Evolutionary conservation across 2,329 filamentous ascomycete species (phyloP).

Genomic region (Aspergillus brasiliensis): DNA sequence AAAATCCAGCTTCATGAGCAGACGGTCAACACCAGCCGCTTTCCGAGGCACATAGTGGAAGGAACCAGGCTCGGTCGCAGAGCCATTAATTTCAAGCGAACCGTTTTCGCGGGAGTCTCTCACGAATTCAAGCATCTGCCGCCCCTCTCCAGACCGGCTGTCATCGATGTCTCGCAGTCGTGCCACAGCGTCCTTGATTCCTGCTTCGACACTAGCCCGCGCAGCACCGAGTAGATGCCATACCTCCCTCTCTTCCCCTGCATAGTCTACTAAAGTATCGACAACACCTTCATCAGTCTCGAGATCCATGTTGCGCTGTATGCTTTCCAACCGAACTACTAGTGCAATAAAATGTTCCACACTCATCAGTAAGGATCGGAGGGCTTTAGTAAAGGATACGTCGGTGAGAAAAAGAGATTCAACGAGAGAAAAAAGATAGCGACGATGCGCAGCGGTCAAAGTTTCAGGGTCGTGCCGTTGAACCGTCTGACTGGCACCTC

Average conservation of each 20-base stretch:
- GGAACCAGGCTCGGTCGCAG: conserved; percentile 16
- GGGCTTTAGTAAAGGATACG: conserved; percentile 39
- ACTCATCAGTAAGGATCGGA: conserved; percentile 48
- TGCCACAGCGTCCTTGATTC: conserved; percentile 64
- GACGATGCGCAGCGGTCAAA: conserved; percentile 75
- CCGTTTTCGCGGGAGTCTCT: conserved; percentile 32
- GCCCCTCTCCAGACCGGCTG: conserved; percentile 46
- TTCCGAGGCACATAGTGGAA: conserved; percentile 67
- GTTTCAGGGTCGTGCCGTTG: conserved; percentile 77
- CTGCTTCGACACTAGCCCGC: conserved; percentile 65
- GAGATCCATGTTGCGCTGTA: conserved; percentile 78
- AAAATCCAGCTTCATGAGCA: conserved; percentile 88
- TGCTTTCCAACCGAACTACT: conserved; percentile 71
- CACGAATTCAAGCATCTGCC: conserved; percentile 36
- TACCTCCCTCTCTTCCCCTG: conserved; percentile 71
- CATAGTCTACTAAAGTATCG: conserved; percentile 71
- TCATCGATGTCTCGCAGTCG: conserved; percentile 64
- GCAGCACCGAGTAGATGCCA: conserved; percentile 65
- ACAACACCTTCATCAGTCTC: conserved; percentile 81
- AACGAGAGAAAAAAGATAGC: conserved; percentile 69
- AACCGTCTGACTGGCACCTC: conserved; percentile 18
- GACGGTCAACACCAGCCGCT: conserved; percentile 76
- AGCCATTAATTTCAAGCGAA: conserved; percentile 28
- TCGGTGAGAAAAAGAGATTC: conserved; percentile 49
- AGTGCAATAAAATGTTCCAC: conserved; percentile 82